Evolutionary conservation across 176 grass and related monocot species (phyloP).

Genomic region (Olyra latifolia): DNA sequence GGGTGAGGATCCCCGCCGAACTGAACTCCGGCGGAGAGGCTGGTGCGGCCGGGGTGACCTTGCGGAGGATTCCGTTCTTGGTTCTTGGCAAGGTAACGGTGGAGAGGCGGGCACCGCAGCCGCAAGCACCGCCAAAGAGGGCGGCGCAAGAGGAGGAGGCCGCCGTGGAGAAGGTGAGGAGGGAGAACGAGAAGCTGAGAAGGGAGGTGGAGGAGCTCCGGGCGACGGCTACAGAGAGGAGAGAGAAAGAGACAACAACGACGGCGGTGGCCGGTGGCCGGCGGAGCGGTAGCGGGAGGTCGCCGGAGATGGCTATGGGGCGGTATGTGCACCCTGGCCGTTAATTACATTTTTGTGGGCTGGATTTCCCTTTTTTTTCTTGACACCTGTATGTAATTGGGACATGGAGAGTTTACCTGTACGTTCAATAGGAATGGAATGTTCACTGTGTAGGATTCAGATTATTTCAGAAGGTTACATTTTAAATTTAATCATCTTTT

Average conservation of each 20-base stretch:
- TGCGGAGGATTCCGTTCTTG: slow-evolving; percentile 22
- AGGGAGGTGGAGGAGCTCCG: not conserved
- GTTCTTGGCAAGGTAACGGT: slow-evolving; percentile 26
- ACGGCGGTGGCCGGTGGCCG: not conserved
- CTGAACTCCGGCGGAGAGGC: not conserved
- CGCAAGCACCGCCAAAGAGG: not conserved
- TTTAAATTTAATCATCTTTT: too few relatives aligned
- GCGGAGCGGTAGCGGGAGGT: not conserved
- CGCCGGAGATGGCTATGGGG: not conserved
- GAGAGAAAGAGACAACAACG: not conserved
- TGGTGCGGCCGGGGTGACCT: not conserved
- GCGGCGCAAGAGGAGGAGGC: not conserved
- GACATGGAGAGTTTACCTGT: too few relatives aligned
- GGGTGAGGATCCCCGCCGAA: slow-evolving; percentile 30
- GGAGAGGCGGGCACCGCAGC: not conserved
- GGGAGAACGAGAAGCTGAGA: slow-evolving; percentile 25
- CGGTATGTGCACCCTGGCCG: not conserved
- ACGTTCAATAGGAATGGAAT: too few relatives aligned
- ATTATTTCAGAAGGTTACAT: too few relatives aligned
- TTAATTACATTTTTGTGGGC: not conserved
- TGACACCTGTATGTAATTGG: too few relatives aligned
- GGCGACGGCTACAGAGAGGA: not conserved
- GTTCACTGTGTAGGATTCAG: too few relatives aligned
- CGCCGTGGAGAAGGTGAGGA: not conserved
- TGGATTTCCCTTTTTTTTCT: not conserved